Evolutionary conservation across 192 early-diverging fungal genomes (phyloP).

Genomic region (Mortierella alpina): DNA sequence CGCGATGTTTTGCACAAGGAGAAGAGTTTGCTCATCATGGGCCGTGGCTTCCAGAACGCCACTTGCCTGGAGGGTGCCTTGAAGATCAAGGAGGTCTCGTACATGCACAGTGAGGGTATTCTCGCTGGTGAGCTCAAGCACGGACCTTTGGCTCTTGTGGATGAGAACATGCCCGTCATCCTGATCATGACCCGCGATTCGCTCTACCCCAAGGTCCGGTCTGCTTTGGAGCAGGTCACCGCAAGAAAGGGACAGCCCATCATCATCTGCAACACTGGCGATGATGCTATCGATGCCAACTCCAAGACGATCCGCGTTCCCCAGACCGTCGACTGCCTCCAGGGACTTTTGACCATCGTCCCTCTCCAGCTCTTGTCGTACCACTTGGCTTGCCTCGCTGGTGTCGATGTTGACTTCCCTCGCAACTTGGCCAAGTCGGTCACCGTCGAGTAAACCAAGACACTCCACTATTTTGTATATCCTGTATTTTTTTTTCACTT

Average conservation of each 20-base stretch:
- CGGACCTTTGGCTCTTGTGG: conserved; percentile 95
- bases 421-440: conserved; percentile 88
- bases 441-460: conserved; percentile 44
- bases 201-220: conserved; percentile 92
- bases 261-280: conserved; percentile 94
- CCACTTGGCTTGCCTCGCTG: conserved; percentile 93
- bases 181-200: conserved; percentile 98
- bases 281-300: conserved; percentile 74
- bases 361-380: conserved; percentile 97
- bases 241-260: conserved; percentile 97
- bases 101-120: conserved; percentile 99
- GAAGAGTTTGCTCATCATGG: conserved; percentile 93
- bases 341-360: conserved; percentile 95
- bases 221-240: conserved; percentile 94
- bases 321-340: conserved; percentile 91
- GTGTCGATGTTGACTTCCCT: conserved; percentile 98
- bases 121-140: conserved; percentile 99
- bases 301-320: conserved; percentile 94
- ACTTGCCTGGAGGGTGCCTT: conserved; percentile 97
- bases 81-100: conserved; percentile 99
- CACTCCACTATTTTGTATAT: conserved; percentile 8
- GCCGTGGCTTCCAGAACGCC: conserved; percentile 97
- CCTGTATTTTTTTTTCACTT: conserved; percentile 4
- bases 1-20: conserved; percentile 83
- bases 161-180: conserved; percentile 98